These are phyloP conservation scores for Terana coerulea DNA, from an alignment of 768 basidiomycete species.

Conservation along the genomic window DNA sequence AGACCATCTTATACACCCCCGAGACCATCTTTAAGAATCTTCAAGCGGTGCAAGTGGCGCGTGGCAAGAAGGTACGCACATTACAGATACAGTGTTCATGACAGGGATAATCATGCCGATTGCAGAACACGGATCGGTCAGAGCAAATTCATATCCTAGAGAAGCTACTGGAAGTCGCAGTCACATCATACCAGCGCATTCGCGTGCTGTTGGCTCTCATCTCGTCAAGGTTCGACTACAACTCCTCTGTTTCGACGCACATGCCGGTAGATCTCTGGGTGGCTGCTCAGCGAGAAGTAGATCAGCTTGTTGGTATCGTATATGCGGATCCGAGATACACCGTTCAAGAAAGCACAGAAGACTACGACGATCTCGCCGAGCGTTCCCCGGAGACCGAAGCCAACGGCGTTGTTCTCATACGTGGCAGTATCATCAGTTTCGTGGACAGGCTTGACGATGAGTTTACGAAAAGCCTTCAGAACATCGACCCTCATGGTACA, in stretches of 20 bases:
- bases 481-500: conserved; percentile 98
- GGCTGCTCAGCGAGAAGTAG: conserved; percentile 82
- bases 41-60: conserved; percentile 86
- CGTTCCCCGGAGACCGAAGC: conserved; percentile 70
- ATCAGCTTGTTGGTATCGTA: conserved; percentile 80
- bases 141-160: conserved; percentile 94
- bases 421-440: conserved; percentile 94
- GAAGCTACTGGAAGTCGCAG: conserved; percentile 79
- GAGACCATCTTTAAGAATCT: conserved; percentile 91
- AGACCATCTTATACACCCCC: conserved; percentile 72
- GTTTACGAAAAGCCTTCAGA: conserved; percentile 95
- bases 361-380: conserved; percentile 90
- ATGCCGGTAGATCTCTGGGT: conserved; percentile 95
- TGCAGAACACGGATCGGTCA: conserved; percentile 89
- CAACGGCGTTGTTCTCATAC: conserved; percentile 75
- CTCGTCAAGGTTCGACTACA: conserved; percentile 96
- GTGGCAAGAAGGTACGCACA: conserved; percentile 82
- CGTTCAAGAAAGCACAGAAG: conserved; percentile 81
- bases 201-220: conserved; percentile 92
- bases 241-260: conserved; percentile 76
- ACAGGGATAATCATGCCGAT: neutral
- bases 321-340: conserved; percentile 69
- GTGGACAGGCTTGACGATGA: conserved; percentile 97
- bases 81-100: neutral
- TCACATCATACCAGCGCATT: conserved; percentile 88